Evolutionary conservation across 2,329 filamentous ascomycete genomes (phyloP).

Genomic region (Pestalotiopsis sp.): DNA sequence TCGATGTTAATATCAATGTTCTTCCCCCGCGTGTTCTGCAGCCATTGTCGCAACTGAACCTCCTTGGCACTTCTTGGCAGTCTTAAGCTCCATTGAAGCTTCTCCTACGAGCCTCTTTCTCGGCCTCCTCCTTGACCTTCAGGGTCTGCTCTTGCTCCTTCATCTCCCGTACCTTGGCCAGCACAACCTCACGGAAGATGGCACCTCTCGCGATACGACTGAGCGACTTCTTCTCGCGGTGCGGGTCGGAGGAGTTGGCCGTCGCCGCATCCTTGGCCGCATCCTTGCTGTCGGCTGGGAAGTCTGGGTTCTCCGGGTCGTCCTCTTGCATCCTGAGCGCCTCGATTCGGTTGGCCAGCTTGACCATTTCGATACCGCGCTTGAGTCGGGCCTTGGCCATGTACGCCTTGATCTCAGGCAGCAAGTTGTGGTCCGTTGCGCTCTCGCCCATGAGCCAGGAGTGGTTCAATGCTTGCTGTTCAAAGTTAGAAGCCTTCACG

Average conservation of each 20-base stretch:
- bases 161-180: constrained; percentile 91
- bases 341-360: constrained; percentile 93
- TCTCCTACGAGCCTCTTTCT: constrained; percentile 48
- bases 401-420: constrained; percentile 95
- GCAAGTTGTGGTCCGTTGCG: constrained; percentile 92
- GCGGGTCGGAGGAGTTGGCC: constrained; percentile 27
- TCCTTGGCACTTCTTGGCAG: background rate
- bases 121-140: constrained; percentile 63
- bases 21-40: background rate
- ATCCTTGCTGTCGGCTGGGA: constrained; percentile 64
- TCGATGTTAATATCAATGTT: background rate
- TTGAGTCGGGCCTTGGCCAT: constrained; percentile 89
- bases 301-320: constrained; percentile 73
- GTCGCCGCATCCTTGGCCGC: constrained; percentile 51
- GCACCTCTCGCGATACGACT: constrained; percentile 60
- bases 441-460: constrained; percentile 89
- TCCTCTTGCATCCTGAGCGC: constrained; percentile 92
- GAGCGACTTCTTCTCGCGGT: constrained; percentile 41
- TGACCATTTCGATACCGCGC: constrained; percentile 94
- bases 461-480: constrained; percentile 75
- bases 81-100: constrained; percentile 28
- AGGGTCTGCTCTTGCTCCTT: constrained; percentile 82
- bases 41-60: background rate
- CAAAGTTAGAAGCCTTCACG: background rate
- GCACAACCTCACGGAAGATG: constrained; percentile 92